Conservation (phyloP, 148 eudicot species). For the Beta vulgaris region DNA sequence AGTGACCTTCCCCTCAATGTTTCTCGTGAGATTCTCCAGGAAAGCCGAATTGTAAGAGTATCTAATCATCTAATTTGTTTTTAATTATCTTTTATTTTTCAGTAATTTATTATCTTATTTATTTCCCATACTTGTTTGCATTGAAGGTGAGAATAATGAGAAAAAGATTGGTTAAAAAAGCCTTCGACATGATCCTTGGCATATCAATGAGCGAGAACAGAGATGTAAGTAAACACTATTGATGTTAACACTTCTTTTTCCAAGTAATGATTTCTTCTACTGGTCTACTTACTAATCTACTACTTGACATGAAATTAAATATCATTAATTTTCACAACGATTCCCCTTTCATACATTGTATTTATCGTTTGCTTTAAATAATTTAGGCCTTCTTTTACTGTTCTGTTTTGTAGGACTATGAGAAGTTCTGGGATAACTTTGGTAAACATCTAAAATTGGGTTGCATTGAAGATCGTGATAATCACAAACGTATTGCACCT, state of each 20-base stretch:
- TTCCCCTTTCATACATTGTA: background rate
- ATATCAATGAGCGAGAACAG: constrained; percentile 82
- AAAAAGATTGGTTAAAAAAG: constrained; percentile 86
- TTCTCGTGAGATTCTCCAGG: constrained; percentile 97
- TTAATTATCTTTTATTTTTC: background rate
- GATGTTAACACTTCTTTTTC: background rate
- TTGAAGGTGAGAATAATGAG: constrained; percentile 84
- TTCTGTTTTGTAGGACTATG: constrained; percentile 61
- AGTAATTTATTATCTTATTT: background rate
- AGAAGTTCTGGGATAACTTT: constrained; percentile 86
- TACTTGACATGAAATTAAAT: background rate
- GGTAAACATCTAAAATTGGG: constrained; percentile 93
- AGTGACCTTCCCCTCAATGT: constrained; percentile 97
- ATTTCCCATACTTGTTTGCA: constrained; percentile 12
- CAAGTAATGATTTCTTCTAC: background rate
- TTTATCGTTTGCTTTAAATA: constrained; percentile 2
- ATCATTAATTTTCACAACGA: background rate
- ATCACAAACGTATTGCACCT: constrained; percentile 97
- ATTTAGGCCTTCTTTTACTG: background rate
- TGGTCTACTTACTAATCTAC: background rate
- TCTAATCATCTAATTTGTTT: background rate
- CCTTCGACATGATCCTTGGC: constrained; percentile 97
- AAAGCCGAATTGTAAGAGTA: constrained; percentile 87
- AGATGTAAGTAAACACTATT: constrained; percentile 46
- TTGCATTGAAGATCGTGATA: constrained; percentile 85